Evolutionary conservation across 345 rosid species (phyloP).

Genomic region (Pseudoturritis turrita): DNA sequence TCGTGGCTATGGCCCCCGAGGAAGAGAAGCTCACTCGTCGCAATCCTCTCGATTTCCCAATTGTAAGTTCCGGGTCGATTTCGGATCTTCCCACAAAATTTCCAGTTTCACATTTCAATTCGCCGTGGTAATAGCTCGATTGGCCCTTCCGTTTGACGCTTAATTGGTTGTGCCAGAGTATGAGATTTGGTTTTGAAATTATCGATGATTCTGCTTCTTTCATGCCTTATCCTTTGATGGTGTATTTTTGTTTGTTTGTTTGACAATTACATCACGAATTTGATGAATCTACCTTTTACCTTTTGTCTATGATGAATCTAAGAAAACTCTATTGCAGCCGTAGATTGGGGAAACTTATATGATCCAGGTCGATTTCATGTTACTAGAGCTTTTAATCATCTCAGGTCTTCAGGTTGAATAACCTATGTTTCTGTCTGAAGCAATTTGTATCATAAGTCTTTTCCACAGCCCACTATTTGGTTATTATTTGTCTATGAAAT

Average conservation of each 20-base stretch:
- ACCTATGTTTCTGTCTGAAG: background rate
- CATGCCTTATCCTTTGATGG: background rate
- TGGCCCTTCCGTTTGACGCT: background rate
- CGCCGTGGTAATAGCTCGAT: background rate
- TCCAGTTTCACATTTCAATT: background rate
- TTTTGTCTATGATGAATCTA: background rate
- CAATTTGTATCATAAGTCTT: background rate
- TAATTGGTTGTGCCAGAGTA: background rate
- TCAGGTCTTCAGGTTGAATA: background rate
- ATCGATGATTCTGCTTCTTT: background rate
- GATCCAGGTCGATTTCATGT: background rate
- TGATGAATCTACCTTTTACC: background rate
- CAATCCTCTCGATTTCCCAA: conserved; percentile 65
- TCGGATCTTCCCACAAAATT: background rate
- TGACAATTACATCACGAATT: background rate
- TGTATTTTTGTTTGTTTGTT: background rate
- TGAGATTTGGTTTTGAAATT: background rate
- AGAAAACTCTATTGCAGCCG: background rate
- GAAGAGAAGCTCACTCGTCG: conserved; percentile 70
- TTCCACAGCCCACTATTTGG: background rate
- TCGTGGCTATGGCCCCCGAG: conserved; percentile 72
- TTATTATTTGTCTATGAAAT: background rate
- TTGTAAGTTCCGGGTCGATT: conserved; percentile 36
- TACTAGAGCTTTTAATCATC: background rate
- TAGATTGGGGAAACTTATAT: background rate